phyloP scores from a whole-genome alignment of 140 eudicot genomes.

The Flaveria floridana region DNA sequence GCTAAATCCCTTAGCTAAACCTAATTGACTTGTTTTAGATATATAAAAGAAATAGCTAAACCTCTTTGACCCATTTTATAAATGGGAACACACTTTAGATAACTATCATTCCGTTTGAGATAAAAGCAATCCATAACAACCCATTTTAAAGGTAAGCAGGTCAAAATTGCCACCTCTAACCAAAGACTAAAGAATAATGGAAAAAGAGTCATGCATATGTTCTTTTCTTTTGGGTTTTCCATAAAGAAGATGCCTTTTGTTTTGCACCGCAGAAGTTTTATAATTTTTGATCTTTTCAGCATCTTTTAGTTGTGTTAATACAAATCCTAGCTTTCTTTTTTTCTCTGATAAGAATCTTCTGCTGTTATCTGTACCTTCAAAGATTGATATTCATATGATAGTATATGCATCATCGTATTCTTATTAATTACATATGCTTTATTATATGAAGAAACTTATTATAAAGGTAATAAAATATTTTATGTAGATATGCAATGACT shows the following conservation, averaged over 20 bases:
- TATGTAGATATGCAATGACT: slow-evolving; percentile 66
- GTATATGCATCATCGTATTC: neutral
- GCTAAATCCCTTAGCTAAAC: neutral
- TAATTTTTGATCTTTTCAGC: neutral
- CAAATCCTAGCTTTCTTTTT: neutral
- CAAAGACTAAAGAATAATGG: neutral
- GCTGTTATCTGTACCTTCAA: neutral
- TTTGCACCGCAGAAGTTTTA: neutral
- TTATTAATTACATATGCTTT: neutral
- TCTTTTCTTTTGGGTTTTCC: neutral
- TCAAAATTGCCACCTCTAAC: neutral
- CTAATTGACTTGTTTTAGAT: neutral
- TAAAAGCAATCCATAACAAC: neutral
- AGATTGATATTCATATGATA: neutral
- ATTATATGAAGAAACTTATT: neutral
- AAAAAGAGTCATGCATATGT: neutral
- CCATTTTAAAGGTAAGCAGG: neutral
- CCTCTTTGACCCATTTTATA: too few relatives aligned
- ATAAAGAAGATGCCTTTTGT: neutral
- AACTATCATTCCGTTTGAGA: neutral
- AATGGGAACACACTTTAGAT: neutral
- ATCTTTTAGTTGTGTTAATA: neutral
- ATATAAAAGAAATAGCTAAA: neutral
- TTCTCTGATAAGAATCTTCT: neutral
- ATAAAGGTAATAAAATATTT: slow-evolving; percentile 4